phyloP scores from a whole-genome alignment of 1,139 yeast species.

The Yamadazyma conglobata region DNA sequence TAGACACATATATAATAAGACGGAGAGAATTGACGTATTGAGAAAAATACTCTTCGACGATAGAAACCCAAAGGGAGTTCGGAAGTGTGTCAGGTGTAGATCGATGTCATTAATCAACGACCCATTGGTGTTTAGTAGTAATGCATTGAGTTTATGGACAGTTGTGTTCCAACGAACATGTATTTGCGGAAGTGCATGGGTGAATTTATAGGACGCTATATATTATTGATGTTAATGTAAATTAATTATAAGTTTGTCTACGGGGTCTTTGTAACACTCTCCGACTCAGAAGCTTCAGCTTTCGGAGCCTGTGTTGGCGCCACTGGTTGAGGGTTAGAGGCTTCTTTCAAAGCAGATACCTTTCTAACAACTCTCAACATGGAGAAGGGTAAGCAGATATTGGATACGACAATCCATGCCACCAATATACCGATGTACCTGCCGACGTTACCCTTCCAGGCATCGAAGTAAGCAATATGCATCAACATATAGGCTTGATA shows the following conservation, averaged over 20 bases:
- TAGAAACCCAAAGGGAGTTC: conserved; percentile 15
- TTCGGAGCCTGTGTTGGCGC: no score
- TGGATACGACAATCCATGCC: conserved; percentile 45
- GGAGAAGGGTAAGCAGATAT: conserved; percentile 37
- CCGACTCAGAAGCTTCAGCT: conserved; percentile 1
- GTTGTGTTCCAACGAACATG: conserved; percentile 74
- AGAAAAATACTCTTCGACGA: conserved; percentile 36
- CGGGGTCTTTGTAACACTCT: no score
- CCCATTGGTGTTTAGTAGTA: conserved; percentile 37
- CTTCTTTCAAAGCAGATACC: conserved; percentile 2
- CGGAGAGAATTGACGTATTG: conserved; percentile 40
- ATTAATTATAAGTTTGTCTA: no score
- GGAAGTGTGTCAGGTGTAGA: conserved; percentile 70
- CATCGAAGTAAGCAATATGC: conserved; percentile 43
- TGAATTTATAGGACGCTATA: conserved; percentile 19
- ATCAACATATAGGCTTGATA: conserved; percentile 44
- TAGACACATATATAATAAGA: conserved; percentile 21
- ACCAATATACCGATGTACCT: conserved; percentile 44
- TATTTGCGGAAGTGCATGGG: conserved; percentile 80
- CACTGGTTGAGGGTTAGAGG: not conserved
- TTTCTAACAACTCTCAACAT: conserved; percentile 16
- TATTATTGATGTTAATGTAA: not conserved
- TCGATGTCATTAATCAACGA: conserved; percentile 53
- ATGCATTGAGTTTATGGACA: conserved; percentile 57
- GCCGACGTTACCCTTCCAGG: conserved; percentile 46